A percentile compares a stretch with the other conserved stretches of the same genome.
These are phyloP conservation scores for Yamadazyma olivae DNA, from an alignment of 805 yeast species.

Conservation along the genomic window DNA sequence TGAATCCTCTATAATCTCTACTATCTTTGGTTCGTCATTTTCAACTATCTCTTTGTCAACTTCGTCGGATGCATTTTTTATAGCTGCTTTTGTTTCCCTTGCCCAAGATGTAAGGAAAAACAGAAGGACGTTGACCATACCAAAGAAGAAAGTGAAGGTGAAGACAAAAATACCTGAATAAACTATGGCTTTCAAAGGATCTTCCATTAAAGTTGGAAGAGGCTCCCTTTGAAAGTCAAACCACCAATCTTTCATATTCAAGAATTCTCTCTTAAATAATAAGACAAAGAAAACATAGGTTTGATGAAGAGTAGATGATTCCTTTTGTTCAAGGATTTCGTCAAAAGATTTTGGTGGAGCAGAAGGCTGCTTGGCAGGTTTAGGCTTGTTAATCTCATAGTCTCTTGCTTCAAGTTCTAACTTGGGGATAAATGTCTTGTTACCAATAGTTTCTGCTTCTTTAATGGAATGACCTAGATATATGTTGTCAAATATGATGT, in stretches of 20 bases:
- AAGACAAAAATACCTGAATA: slow-evolving; percentile 43
- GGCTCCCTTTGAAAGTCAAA: slow-evolving; percentile 45
- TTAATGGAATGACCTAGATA: slow-evolving; percentile 80
- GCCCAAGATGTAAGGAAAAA: slow-evolving; percentile 20
- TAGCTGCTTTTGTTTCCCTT: slow-evolving; percentile 6
- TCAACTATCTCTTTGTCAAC: slow-evolving; percentile 3
- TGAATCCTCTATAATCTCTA: slow-evolving; percentile 10
- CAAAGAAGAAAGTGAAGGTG: slow-evolving; percentile 41
- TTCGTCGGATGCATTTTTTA: slow-evolving; percentile 5
- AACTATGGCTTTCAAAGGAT: slow-evolving; percentile 50
- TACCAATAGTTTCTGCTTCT: slow-evolving; percentile 85
- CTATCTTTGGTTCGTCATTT: slow-evolving; percentile 9
- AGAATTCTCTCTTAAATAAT: slow-evolving; percentile 17
- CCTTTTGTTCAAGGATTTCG: slow-evolving; percentile 24
- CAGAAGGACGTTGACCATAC: slow-evolving; percentile 36
- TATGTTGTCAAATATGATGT: slow-evolving; percentile 76
- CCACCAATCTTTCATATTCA: slow-evolving; percentile 30
- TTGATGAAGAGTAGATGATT: slow-evolving; percentile 12
- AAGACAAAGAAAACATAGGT: slow-evolving; percentile 15
- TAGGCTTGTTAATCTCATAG: slow-evolving; percentile 40
- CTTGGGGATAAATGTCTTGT: slow-evolving; percentile 63
- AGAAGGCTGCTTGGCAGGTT: slow-evolving; percentile 38
- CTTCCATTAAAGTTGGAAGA: slow-evolving; percentile 34
- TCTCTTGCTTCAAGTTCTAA: slow-evolving; percentile 46
- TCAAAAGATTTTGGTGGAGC: slow-evolving; percentile 43